Evolutionary conservation across 352 stramenopile species (phyloP).

Genomic region (Pythium pyrilobum): DNA sequence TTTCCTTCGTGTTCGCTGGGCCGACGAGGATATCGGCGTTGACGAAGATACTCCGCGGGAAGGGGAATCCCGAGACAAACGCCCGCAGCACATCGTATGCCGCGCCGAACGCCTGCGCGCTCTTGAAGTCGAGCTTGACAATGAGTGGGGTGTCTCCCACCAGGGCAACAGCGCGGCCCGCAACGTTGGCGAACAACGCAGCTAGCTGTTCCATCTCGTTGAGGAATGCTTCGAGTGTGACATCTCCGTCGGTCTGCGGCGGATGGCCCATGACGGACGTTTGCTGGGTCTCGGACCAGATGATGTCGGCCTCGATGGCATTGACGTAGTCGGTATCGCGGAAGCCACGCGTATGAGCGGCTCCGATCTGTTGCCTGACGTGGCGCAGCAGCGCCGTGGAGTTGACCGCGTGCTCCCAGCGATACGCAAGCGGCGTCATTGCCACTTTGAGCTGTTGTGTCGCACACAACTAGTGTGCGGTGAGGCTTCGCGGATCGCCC

Average conservation of each 20-base stretch:
- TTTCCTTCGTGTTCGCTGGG: slow-evolving; percentile 30
- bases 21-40: slow-evolving; percentile 67
- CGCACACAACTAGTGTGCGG: too few relatives aligned
- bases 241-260: slow-evolving; percentile 44
- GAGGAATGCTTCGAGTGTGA: slow-evolving; percentile 43
- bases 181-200: not conserved
- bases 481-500: not conserved
- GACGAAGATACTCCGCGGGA: slow-evolving; percentile 46
- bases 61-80: slow-evolving; percentile 47
- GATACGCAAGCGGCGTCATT: slow-evolving; percentile 49
- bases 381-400: slow-evolving; percentile 26
- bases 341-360: slow-evolving; percentile 16
- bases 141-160: slow-evolving; percentile 36
- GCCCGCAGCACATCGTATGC: slow-evolving; percentile 22
- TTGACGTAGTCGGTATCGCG: slow-evolving; percentile 31
- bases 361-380: slow-evolving; percentile 28
- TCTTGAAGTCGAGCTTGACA: slow-evolving; percentile 77
- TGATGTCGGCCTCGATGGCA: slow-evolving; percentile 66
- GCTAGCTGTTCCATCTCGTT: slow-evolving; percentile 37
- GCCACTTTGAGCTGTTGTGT: not conserved
- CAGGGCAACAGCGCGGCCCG: not conserved
- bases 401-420: slow-evolving; percentile 69
- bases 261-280: slow-evolving; percentile 62
- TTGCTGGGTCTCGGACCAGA: slow-evolving; percentile 50
- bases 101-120: slow-evolving; percentile 35